These are phyloP conservation scores for Aspergillus versicolor DNA, from an alignment of 2,329 filamentous ascomycete species.

Conservation along the genomic window DNA sequence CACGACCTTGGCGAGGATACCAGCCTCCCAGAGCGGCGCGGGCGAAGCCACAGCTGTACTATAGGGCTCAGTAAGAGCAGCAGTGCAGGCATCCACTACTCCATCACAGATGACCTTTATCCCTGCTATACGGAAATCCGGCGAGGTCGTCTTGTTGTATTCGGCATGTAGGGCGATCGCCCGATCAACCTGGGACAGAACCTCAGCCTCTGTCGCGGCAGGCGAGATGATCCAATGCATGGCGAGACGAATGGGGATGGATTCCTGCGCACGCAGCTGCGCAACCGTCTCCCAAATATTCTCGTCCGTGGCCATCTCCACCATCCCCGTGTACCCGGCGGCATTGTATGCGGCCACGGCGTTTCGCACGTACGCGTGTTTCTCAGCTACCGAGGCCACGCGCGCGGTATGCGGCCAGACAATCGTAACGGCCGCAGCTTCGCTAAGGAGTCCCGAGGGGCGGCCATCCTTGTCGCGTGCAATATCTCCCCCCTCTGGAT, in stretches of 20 bases:
- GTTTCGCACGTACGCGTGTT: constrained; percentile 39
- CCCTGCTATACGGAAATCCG: constrained; percentile 46
- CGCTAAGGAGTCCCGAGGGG: constrained; percentile 46
- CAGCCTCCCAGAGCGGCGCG: constrained; percentile 46
- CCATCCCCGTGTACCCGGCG: constrained; percentile 48
- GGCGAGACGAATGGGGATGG: constrained; percentile 43
- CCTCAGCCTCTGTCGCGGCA: constrained; percentile 35
- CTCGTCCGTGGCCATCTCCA: constrained; percentile 55
- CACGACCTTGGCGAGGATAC: constrained; percentile 44
- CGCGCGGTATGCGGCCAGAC: constrained; percentile 50
- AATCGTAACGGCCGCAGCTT: constrained; percentile 45
- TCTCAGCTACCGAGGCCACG: constrained; percentile 43
- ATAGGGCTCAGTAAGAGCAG: constrained; percentile 32
- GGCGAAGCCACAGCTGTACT: constrained; percentile 24
- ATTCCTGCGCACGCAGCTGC: constrained; percentile 29
- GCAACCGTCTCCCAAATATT: constrained; percentile 46
- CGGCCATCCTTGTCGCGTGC: constrained; percentile 42
- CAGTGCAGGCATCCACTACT: constrained; percentile 48
- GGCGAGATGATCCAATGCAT: constrained; percentile 51
- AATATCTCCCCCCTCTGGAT: constrained; percentile 48
- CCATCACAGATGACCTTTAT: constrained; percentile 54
- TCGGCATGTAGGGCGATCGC: constrained; percentile 42
- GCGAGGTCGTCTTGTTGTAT: constrained; percentile 42
- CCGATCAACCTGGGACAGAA: constrained; percentile 46
- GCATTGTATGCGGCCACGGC: constrained; percentile 45